These are phyloP conservation scores for Fagus crenata DNA, from an alignment of 306 rosid species.

Conservation along the genomic window DNA sequence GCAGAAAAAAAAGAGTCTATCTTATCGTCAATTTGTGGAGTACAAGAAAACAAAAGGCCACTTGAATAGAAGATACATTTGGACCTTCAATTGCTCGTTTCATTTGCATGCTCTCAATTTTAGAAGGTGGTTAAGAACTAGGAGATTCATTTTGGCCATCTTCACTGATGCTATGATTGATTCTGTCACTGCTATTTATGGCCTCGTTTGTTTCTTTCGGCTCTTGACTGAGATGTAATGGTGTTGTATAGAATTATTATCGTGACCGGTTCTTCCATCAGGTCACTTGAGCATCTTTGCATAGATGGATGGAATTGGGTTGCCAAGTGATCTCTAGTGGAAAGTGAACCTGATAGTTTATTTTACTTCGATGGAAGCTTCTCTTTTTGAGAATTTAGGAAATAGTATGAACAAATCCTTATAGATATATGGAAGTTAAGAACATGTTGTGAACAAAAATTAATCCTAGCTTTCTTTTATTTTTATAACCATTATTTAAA, in stretches of 20 bases:
- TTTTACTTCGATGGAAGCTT: not conserved
- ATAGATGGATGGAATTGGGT: not conserved
- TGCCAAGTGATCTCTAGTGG: not conserved
- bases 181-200: not conserved
- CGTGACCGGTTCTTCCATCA: not conserved
- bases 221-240: not conserved
- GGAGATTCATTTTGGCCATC: not conserved
- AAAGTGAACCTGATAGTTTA: not conserved
- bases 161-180: not conserved
- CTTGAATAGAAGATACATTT: not conserved
- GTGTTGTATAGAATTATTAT: not conserved
- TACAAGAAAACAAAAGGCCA: not conserved
- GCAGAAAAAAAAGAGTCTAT: no score
- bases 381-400: not conserved
- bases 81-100: not conserved
- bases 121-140: not conserved
- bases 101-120: not conserved
- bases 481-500: conserved; percentile 1
- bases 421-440: conserved; percentile 2
- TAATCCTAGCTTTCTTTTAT: conserved; percentile 12
- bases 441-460: conserved; percentile 1
- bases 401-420: not conserved
- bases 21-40: not conserved
- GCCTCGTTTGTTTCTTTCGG: not conserved
- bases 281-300: not conserved